These are phyloP conservation scores for Pythium aphanidermatum DNA, from an alignment of 352 stramenopile genomes.

Conservation along the genomic window DNA sequence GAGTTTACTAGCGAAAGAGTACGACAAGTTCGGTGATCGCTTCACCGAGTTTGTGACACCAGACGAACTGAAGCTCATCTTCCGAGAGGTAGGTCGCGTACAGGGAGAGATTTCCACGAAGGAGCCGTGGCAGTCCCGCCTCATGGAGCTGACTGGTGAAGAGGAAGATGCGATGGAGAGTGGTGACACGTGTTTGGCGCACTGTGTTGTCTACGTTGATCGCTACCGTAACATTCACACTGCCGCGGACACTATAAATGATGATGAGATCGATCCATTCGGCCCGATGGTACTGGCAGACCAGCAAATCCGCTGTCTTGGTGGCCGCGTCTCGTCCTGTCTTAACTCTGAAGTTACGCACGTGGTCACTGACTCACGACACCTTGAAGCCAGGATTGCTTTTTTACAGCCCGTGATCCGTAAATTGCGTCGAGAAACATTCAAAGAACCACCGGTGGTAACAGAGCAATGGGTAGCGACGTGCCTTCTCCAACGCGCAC, in stretches of 20 bases:
- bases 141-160: slow-evolving; percentile 40
- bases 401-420: slow-evolving; percentile 40
- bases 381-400: slow-evolving; percentile 25
- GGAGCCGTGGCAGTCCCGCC: slow-evolving; percentile 42
- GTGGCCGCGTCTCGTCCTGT: slow-evolving; percentile 28
- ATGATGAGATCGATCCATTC: slow-evolving; percentile 21
- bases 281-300: slow-evolving; percentile 42
- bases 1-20: slow-evolving; percentile 53
- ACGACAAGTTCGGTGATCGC: slow-evolving; percentile 67
- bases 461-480: slow-evolving; percentile 54
- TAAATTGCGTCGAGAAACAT: slow-evolving; percentile 31
- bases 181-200: slow-evolving; percentile 59
- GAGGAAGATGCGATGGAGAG: slow-evolving; percentile 65
- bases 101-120: background rate
- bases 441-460: slow-evolving; percentile 47
- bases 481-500: slow-evolving; percentile 34
- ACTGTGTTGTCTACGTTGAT: slow-evolving; percentile 70
- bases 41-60: slow-evolving; percentile 50
- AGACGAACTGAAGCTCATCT: slow-evolving; percentile 42
- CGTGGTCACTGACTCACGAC: slow-evolving; percentile 32
- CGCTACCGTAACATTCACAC: slow-evolving; percentile 22
- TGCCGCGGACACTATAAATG: background rate
- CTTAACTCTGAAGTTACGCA: slow-evolving; percentile 59
- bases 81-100: slow-evolving; percentile 30
- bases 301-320: slow-evolving; percentile 56